Percentiles rank a stretch among this genome's conserved stretches.
Evolutionary conservation across 306 rosid genomes (phyloP).

Genomic region (Ormosia semicastrata): DNA sequence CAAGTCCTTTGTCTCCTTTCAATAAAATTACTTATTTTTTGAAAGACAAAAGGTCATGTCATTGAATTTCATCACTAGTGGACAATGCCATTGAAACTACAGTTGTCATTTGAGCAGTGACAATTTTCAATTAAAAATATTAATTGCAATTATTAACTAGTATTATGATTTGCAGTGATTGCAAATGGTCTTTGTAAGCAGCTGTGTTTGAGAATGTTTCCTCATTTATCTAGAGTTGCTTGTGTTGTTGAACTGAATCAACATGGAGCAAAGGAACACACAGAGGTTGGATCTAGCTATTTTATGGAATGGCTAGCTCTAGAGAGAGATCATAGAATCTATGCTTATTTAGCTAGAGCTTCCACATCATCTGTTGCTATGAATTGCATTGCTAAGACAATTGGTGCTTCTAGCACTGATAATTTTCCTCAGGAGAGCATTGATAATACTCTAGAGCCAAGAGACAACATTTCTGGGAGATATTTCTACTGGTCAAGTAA

Average conservation of each 20-base stretch:
- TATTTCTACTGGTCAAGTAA: constrained; percentile 84
- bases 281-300: constrained; percentile 64
- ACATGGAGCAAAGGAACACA: constrained; percentile 32
- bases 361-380: constrained; percentile 24
- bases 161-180: constrained; percentile 60
- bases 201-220: constrained; percentile 83
- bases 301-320: constrained; percentile 51
- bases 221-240: constrained; percentile 64
- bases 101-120: neutral
- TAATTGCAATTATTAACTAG: constrained; percentile 21
- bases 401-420: constrained; percentile 93
- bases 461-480: constrained; percentile 30
- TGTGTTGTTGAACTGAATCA: constrained; percentile 54
- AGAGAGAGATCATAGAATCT: constrained; percentile 68
- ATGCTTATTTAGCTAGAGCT: constrained; percentile 47
- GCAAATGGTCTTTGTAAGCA: constrained; percentile 64
- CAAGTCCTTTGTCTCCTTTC: neutral
- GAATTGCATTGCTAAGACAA: constrained; percentile 55
- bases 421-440: constrained; percentile 80
- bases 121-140: constrained; percentile 11
- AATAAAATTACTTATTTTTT: neutral
- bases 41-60: neutral
- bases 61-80: neutral
- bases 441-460: constrained; percentile 57
- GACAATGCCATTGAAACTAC: neutral